Evolutionary conservation across 1,284 basidiomycete genomes (phyloP), one percentile per base, ranked within the genome.

Genomic region (Papiliotrema fonsecae): DNA sequence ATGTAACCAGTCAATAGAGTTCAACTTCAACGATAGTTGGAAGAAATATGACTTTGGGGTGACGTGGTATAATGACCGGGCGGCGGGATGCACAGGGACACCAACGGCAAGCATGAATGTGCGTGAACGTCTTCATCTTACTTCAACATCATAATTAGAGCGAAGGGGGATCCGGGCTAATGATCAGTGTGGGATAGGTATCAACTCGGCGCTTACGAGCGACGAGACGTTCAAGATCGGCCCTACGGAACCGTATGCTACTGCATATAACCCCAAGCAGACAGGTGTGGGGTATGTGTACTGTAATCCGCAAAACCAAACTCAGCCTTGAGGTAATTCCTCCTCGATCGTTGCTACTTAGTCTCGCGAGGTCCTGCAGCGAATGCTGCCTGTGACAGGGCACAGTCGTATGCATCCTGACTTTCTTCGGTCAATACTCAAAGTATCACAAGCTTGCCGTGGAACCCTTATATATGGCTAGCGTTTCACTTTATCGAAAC

Each of bases 1-100:
- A n/a, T 45, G 43, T 25, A 25, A 34, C 19, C 43, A 45, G 43
- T 27, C 16, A 10, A 37, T 45, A 21, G 14, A 35, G 18, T 37
- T 45, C 14, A 34, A 32, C 9, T 45, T 45, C 21, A 25, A 36
- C 30, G 43, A 19, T 19, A 37, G 27, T 18, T 34, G 24, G 34
- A 27, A 10, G 13, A 13, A 35, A 34, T 35, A 35, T 21, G 26
- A 11, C 24, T 45, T 45, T 27, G 18, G 28, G 13, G 37, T 45
- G 31, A 24, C 28, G 14, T 45, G 27, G 6, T 45, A 45, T 25
- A 24, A 45, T 45, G 34, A 45, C 27, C 34, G 32, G 5, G 16
- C 11, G 22, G 24, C 26, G 25, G 25, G 25, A 9, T 45, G 43
- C 30, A 34, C 16, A 16, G 34, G 43, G n/a, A 32, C 18, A 13